phyloP scores from a whole-genome alignment of 495 filamentous ascomycete species.

The Neurospora sublineolata region DNA sequence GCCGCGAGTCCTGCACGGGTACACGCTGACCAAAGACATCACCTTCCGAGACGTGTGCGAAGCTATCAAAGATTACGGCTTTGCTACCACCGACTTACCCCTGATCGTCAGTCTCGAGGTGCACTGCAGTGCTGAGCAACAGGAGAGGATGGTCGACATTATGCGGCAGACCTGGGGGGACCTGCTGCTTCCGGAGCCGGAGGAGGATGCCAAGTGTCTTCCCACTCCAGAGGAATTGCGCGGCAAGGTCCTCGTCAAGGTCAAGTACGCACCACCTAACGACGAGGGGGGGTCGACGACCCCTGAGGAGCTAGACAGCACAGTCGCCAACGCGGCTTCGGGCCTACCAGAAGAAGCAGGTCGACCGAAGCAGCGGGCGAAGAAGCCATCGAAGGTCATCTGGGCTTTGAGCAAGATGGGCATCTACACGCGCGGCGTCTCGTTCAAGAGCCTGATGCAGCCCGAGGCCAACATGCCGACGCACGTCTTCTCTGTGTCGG shows the following conservation, averaged over 20 bases:
- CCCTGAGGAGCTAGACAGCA: neutral
- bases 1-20: conserved; percentile 75
- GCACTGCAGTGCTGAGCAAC: conserved; percentile 65
- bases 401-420: conserved; percentile 62
- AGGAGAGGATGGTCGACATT: conserved; percentile 80
- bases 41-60: conserved; percentile 74
- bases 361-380: neutral
- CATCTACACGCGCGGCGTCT: conserved; percentile 70
- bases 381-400: conserved; percentile 56
- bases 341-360: neutral
- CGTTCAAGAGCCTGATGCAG: conserved; percentile 57
- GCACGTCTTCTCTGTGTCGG: conserved; percentile 80
- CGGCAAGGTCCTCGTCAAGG: conserved; percentile 81
- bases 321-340: neutral
- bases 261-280: conserved; percentile 52
- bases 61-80: conserved; percentile 68
- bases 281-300: conserved; percentile 13
- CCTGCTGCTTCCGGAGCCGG: conserved; percentile 50
- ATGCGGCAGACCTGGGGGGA: conserved; percentile 69
- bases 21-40: conserved; percentile 80
- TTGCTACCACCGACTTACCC: conserved; percentile 59
- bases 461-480: conserved; percentile 58
- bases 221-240: conserved; percentile 56
- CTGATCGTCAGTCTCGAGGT: conserved; percentile 86
- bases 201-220: conserved; percentile 37